These are phyloP conservation scores for Chamaecrista fasciculata DNA, from an alignment of 306 rosid genomes.

Conservation along the genomic window DNA sequence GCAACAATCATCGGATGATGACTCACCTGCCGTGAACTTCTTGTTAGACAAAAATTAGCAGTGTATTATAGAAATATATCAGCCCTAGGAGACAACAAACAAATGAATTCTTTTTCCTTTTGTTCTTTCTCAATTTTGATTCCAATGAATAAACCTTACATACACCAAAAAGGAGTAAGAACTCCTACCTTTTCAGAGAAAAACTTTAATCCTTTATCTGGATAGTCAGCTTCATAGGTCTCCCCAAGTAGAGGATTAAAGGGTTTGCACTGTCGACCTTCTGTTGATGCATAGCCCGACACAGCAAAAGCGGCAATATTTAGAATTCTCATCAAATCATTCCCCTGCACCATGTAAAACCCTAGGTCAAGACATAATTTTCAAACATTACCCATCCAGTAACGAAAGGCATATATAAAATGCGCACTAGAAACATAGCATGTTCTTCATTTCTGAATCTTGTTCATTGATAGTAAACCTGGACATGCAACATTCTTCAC, in stretches of 20 bases:
- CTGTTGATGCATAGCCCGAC: slow-evolving; percentile 95
- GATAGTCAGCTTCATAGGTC: slow-evolving; percentile 96
- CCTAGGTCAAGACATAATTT: slow-evolving; percentile 29
- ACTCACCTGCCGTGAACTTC: slow-evolving; percentile 72
- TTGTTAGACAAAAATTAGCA: slow-evolving; percentile 44
- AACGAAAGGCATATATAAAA: slow-evolving; percentile 4
- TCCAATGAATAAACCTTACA: slow-evolving; percentile 3
- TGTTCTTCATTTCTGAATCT: slow-evolving; percentile 22
- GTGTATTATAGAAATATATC: slow-evolving; percentile 17
- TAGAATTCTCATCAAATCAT: slow-evolving; percentile 93
- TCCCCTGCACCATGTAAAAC: slow-evolving; percentile 73
- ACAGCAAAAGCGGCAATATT: slow-evolving; percentile 94
- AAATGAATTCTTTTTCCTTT: slow-evolving; percentile 11
- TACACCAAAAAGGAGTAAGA: slow-evolving; percentile 14
- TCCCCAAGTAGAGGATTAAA: slow-evolving; percentile 98
- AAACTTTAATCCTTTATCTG: slow-evolving; percentile 89
- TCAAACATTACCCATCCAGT: slow-evolving; percentile 23
- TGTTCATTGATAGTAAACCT: background rate
- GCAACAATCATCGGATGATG: slow-evolving; percentile 99
- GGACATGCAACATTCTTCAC: slow-evolving; percentile 22
- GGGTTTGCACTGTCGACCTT: slow-evolving; percentile 99
- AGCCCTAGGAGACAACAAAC: slow-evolving; percentile 13
- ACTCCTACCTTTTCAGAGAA: slow-evolving; percentile 82
- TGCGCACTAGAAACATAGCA: slow-evolving; percentile 13
- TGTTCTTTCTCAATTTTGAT: background rate